A percentile compares a stretch with the other conserved stretches of the same genome.
phyloP scores from a whole-genome alignment of 257 asterid species.

The Cinchona pubescens region DNA sequence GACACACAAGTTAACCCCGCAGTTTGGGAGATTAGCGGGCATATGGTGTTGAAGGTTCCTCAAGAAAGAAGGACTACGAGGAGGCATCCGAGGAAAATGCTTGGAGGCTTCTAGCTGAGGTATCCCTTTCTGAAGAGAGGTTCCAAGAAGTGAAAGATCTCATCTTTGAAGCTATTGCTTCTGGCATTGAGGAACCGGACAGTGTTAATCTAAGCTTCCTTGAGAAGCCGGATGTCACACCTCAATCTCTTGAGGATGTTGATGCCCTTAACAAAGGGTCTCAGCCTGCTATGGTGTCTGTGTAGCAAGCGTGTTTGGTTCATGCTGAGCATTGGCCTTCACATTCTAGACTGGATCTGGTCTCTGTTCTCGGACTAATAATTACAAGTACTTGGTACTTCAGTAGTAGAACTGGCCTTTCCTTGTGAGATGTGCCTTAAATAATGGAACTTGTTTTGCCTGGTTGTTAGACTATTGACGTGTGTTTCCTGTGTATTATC shows the following conservation, averaged over 20 bases:
- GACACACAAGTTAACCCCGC: conserved; percentile 98
- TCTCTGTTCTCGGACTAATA: not conserved
- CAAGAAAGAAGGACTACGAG: conserved; percentile 78
- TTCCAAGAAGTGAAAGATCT: conserved; percentile 83
- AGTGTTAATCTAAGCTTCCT: not conserved
- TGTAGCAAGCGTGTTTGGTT: conserved; percentile 28
- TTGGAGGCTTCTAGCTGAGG: conserved; percentile 93
- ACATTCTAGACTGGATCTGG: not conserved
- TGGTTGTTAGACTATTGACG: not conserved
- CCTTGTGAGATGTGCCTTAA: conserved; percentile 20
- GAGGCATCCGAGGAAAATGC: conserved; percentile 85
- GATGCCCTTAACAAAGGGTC: conserved; percentile 53
- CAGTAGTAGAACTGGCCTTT: conserved; percentile 2
- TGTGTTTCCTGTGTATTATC: not conserved
- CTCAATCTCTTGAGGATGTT: conserved; percentile 49
- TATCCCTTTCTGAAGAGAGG: conserved; percentile 84
- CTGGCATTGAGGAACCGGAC: conserved; percentile 30
- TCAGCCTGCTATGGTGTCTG: conserved; percentile 59
- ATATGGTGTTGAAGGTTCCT: conserved; percentile 96
- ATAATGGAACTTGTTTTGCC: conserved; percentile 29
- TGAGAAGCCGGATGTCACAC: conserved; percentile 35
- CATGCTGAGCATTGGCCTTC: not conserved
- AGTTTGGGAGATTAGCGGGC: conserved; percentile 99
- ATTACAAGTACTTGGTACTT: no score
- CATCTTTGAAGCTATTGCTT: conserved; percentile 65